Conservation (phyloP, 257 asterid species). For the Gentiana dahurica region DNA sequence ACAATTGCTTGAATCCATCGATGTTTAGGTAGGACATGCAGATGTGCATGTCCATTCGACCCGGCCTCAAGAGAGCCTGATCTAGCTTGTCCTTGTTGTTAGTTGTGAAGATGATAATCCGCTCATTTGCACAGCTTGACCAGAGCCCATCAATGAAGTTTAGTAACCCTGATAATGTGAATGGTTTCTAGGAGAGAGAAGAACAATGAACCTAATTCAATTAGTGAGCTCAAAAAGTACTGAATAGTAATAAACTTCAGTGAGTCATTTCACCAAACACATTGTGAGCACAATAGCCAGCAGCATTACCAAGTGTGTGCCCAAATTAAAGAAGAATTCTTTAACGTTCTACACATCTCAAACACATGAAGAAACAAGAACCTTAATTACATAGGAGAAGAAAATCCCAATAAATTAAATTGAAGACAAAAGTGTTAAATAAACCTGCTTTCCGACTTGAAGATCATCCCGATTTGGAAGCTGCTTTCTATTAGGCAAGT, state of each 20-base stretch:
- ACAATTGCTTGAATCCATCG: not conserved
- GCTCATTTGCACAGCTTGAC: constrained; percentile 62
- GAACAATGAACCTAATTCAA: too few relatives aligned
- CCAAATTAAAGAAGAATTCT: too few relatives aligned
- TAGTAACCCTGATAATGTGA: constrained; percentile 47
- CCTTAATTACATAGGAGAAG: not conserved
- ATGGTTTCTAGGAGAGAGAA: not conserved
- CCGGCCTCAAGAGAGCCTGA: constrained; percentile 43
- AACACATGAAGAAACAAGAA: too few relatives aligned
- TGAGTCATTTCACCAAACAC: not conserved
- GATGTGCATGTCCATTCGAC: constrained; percentile 59
- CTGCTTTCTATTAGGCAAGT: constrained; percentile 7
- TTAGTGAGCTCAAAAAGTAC: constrained; percentile 12
- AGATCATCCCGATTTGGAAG: not conserved
- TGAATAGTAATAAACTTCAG: not conserved
- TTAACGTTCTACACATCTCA: too few relatives aligned
- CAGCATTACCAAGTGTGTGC: too few relatives aligned
- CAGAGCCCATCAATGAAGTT: constrained; percentile 20
- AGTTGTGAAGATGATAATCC: constrained; percentile 49
- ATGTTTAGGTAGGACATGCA: constrained; percentile 31
- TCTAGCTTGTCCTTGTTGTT: constrained; percentile 50
- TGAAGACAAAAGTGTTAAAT: not conserved
- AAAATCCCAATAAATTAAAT: not conserved
- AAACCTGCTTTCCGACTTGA: constrained; percentile 11
- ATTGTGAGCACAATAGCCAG: not conserved